Percentiles rank a stretch among this genome's conserved stretches.
phyloP scores from a whole-genome alignment of 805 yeast genomes.

The Kluyveromyces wickerhamii region DNA sequence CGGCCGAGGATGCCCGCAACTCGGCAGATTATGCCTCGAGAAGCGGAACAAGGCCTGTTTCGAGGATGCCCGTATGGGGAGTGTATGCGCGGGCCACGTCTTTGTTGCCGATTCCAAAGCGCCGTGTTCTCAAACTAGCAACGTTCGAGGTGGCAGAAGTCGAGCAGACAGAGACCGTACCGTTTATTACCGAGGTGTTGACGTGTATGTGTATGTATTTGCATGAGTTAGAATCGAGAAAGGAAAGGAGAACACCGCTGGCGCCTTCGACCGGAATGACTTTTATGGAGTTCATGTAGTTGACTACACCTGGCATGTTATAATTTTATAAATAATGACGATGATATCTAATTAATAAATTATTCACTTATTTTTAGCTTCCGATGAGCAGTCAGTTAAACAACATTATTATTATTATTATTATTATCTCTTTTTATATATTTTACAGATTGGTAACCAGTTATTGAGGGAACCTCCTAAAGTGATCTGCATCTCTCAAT shows the following conservation, averaged over 20 bases:
- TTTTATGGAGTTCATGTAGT: not conserved
- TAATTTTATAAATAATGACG: no score
- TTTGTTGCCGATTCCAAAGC: conserved; percentile 20
- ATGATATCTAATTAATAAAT: no score
- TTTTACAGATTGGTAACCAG: no score
- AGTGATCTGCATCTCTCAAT: no score
- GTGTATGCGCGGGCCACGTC: conserved; percentile 22
- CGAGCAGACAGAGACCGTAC: conserved; percentile 10
- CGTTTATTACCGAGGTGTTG: conserved; percentile 23
- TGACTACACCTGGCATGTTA: no score
- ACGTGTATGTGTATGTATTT: conserved; percentile 29
- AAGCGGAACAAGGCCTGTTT: conserved; percentile 15
- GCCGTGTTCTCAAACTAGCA: conserved; percentile 21
- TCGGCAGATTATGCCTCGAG: conserved; percentile 5
- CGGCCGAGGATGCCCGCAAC: conserved; percentile 13
- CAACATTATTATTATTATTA: no score
- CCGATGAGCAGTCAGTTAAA: no score
- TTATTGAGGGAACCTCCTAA: no score
- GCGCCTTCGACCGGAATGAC: not conserved
- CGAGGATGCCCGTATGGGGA: conserved; percentile 25
- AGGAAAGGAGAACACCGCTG: conserved; percentile 18
- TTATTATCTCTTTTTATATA: no score
- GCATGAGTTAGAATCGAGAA: conserved; percentile 27
- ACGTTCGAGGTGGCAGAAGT: conserved; percentile 20
- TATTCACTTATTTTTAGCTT: no score